phyloP scores from a whole-genome alignment of 305 asterid genomes.

The Fraxinus velutina region DNA sequence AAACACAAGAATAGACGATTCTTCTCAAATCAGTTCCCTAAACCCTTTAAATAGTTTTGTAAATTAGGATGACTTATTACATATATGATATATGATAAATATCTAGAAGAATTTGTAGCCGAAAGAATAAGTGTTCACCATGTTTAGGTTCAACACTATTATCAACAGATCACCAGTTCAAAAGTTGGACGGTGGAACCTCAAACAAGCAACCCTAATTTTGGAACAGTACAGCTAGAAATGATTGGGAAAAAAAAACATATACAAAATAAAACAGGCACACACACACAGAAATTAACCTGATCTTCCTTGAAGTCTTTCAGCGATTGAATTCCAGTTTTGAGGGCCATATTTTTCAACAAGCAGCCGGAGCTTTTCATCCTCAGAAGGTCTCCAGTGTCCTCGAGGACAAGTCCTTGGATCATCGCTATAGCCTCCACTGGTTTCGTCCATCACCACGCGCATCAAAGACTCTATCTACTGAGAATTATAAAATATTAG shows the following conservation, averaged over 20 bases:
- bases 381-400: constrained; percentile 96
- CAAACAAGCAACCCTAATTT: constrained; percentile 19
- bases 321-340: constrained; percentile 93
- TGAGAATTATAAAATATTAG: not conserved
- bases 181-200: not conserved
- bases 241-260: not conserved
- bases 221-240: not conserved
- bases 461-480: not conserved
- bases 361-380: constrained; percentile 78
- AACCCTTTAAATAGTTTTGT: not conserved
- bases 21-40: not conserved
- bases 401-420: constrained; percentile 63
- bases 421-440: constrained; percentile 41
- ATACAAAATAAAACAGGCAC: not conserved
- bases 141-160: not conserved
- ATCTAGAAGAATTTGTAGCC: not conserved
- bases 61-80: not conserved
- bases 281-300: constrained; percentile 34
- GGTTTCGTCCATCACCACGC: constrained; percentile 41
- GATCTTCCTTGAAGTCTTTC: constrained; percentile 97
- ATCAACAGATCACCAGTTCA: not conserved
- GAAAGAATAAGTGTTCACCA: not conserved
- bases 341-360: constrained; percentile 81
- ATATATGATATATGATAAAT: not conserved
- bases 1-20: not conserved